phyloP scores from a whole-genome alignment of 805 yeast genomes.

The Saccharomycopsis sp. region DNA sequence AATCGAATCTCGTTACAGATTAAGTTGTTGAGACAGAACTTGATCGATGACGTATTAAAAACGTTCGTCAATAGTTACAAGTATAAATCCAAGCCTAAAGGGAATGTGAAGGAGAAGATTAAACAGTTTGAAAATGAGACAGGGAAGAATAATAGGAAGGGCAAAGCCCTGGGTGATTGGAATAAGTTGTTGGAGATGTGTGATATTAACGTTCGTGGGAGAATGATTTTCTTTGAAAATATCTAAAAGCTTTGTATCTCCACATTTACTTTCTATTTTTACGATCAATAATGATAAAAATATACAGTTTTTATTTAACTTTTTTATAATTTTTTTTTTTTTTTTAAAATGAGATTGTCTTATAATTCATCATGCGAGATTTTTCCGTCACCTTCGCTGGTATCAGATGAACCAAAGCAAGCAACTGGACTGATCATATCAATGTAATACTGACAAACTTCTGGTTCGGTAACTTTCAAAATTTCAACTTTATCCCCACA shows the following conservation, averaged over 20 bases:
- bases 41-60: slow-evolving; percentile 14
- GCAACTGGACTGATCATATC: slow-evolving; percentile 37
- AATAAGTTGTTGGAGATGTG: too few relatives aligned
- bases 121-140: background rate
- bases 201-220: too few relatives aligned
- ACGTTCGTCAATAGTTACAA: slow-evolving; percentile 12
- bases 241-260: too few relatives aligned
- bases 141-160: too few relatives aligned
- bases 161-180: too few relatives aligned
- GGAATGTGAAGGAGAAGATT: background rate
- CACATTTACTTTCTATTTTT: too few relatives aligned
- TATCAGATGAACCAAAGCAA: slow-evolving; percentile 25
- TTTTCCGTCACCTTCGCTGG: background rate
- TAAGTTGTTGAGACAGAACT: slow-evolving; percentile 1
- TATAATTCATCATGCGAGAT: slow-evolving; percentile 1
- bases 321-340: too few relatives aligned
- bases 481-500: slow-evolving; percentile 60
- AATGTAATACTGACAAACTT: slow-evolving; percentile 73
- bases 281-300: too few relatives aligned
- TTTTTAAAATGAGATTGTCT: too few relatives aligned
- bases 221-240: too few relatives aligned
- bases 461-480: slow-evolving; percentile 75
- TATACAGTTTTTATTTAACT: too few relatives aligned
- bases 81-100: background rate
- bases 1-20: background rate